phyloP scores from a whole-genome alignment of 805 yeast genomes.

The Ogataea naganishii region DNA sequence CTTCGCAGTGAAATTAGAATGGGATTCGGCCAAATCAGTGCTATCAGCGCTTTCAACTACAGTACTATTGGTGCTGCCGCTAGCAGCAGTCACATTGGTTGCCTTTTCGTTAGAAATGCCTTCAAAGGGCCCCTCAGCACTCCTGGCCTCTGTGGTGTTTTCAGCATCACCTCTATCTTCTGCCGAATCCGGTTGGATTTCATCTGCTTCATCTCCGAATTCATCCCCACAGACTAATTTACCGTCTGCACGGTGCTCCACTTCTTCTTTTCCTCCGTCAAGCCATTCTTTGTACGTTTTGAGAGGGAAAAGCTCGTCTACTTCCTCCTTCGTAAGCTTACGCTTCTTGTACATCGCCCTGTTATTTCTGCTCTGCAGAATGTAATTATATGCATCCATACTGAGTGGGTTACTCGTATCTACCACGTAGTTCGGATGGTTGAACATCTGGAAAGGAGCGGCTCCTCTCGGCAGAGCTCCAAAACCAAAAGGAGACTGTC shows the following conservation, averaged over 20 bases:
- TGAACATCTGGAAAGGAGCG: neutral
- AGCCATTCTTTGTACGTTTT: constrained; percentile 54
- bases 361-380: neutral
- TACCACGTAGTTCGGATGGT: neutral
- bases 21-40: too few relatives aligned
- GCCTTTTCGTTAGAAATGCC: neutral
- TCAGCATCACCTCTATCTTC: neutral
- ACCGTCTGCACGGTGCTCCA: constrained; percentile 33
- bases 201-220: constrained; percentile 22
- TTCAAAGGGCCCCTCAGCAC: neutral
- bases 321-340: constrained; percentile 45
- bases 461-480: neutral
- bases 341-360: constrained; percentile 23
- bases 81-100: too few relatives aligned
- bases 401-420: constrained; percentile 11
- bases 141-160: neutral
- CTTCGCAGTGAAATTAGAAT: too few relatives aligned
- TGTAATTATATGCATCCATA: constrained; percentile 3
- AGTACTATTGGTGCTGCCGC: too few relatives aligned
- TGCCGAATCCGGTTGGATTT: neutral
- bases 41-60: too few relatives aligned
- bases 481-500: constrained; percentile 4
- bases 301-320: constrained; percentile 51
- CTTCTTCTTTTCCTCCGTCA: constrained; percentile 49
- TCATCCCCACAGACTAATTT: constrained; percentile 25